These are phyloP conservation scores for Gardenia jasminoides DNA, from an alignment of 257 asterid genomes.

Conservation along the genomic window DNA sequence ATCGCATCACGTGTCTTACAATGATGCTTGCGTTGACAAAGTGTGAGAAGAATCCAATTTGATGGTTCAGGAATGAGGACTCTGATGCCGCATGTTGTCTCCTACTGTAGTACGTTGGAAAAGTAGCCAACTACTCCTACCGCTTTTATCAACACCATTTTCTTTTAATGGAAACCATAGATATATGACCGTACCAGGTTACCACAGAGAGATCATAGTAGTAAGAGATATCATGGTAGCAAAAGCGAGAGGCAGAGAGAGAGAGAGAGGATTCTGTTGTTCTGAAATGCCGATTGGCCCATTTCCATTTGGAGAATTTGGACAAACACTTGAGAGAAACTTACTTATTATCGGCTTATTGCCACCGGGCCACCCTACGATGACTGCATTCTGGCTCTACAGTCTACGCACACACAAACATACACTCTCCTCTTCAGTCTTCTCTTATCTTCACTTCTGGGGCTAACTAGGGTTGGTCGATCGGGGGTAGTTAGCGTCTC, in stretches of 20 bases:
- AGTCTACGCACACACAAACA: neutral
- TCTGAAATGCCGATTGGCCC: slow-evolving; percentile 1
- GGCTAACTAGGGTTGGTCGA: neutral
- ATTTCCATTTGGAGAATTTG: neutral
- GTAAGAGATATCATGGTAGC: no score
- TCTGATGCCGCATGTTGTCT: no score
- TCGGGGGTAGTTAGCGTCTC: slow-evolving; percentile 41
- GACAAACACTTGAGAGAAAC: slow-evolving; percentile 5
- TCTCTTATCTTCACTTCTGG: neutral
- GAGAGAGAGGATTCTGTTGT: neutral
- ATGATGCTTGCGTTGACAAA: slow-evolving; percentile 1
- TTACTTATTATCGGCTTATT: neutral
- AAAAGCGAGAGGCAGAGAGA: no score
- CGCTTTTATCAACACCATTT: neutral
- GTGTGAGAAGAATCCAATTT: neutral
- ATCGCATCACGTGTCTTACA: neutral
- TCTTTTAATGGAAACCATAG: neutral
- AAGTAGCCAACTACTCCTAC: neutral
- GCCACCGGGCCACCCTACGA: neutral
- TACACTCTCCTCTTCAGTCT: neutral
- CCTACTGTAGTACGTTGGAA: neutral
- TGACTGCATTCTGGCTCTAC: neutral
- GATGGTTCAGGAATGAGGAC: neutral
- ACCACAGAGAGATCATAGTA: neutral
- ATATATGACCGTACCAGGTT: neutral